Evolutionary conservation across 2,329 filamentous ascomycete species (phyloP).

Genomic region (Ascochyta rabiei): DNA sequence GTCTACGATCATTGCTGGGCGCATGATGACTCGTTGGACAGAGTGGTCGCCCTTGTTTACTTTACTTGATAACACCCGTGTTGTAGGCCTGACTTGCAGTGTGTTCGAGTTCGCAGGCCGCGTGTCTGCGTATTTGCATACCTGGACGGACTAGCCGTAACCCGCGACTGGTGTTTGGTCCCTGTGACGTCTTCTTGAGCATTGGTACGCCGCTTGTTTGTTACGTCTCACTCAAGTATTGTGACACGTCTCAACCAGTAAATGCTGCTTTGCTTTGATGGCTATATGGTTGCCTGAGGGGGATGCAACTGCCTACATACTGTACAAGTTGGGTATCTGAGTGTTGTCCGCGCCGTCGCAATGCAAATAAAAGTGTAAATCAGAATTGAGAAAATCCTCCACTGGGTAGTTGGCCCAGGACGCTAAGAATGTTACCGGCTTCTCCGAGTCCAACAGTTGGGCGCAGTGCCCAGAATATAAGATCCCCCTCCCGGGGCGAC

Average conservation of each 20-base stretch:
- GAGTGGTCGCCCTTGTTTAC: not conserved
- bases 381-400: conserved; percentile 22
- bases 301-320: not conserved
- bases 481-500: conserved; percentile 38
- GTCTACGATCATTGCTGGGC: conserved; percentile 16
- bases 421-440: conserved; percentile 41
- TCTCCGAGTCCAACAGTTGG: conserved; percentile 36
- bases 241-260: not conserved
- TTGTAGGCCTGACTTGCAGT: not conserved
- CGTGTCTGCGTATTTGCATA: not conserved
- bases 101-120: not conserved
- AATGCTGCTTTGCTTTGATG: not conserved
- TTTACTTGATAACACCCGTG: conserved; percentile 1
- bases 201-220: not conserved
- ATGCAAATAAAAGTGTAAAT: conserved; percentile 15
- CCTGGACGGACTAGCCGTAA: not conserved
- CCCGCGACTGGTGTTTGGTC: conserved; percentile 3
- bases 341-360: conserved; percentile 12
- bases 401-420: conserved; percentile 34
- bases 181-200: conserved; percentile 11
- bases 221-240: conserved; percentile 1
- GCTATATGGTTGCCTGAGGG: not conserved
- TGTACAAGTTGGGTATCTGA: conserved; percentile 19
- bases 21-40: not conserved
- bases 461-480: conserved; percentile 45